Base-by-base conservation (phyloP, 1,284 basidiomycete species). In the Waitea zeae region DNA sequence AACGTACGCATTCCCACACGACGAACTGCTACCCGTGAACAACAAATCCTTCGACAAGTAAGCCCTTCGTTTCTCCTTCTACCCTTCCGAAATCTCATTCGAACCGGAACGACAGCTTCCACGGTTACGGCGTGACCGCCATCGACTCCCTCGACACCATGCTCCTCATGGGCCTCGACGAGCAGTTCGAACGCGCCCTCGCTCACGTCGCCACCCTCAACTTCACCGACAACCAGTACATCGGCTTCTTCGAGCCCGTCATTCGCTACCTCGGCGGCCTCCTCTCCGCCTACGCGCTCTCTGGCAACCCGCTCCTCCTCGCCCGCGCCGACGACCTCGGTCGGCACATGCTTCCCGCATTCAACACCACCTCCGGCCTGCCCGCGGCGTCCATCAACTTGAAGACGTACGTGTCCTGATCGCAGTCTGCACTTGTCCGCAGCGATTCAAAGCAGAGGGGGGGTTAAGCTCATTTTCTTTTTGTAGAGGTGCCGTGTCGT, bases 71-170 rank as follows among this genome's bases (percentile, higher is more conserved):
- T 6, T 33, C 18, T 15, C 12, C 24, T 18, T 18, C 3, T 20
- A 15, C 22, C n/a, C 26, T 36, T 36, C 38, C 31, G 13, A 1
- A 13, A 22, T n/a, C 12, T 28, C 19, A 17, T 4, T 37, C 22
- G 2, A 28, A n/a, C 11, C 31, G 33, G 14, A n/a, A 6, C 20
- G 29, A 28, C 12, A 80, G 78, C 38, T 77, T 80, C 49, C 80
- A 80, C 47, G 75, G 82, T 5, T 95, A 89, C 89, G 87, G 86
- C 12, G 76, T 90, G 0, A 79, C 80, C 1, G 67, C 75, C 35
- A 65, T 86, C 40, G 86, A 88, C 46, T 71, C 80, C 2, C 65
- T 96, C n/a, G 88, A 93, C 49, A 95, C 90, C 0, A 76, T 96
- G 57, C 63, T 86, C 18, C 57, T 96, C 35, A 83, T 96, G 80